Evolutionary conservation across 2,329 filamentous ascomycete species (phyloP), one percentile per base, ranked within the genome.

Genomic region (Fusarium pseudonygamai): DNA sequence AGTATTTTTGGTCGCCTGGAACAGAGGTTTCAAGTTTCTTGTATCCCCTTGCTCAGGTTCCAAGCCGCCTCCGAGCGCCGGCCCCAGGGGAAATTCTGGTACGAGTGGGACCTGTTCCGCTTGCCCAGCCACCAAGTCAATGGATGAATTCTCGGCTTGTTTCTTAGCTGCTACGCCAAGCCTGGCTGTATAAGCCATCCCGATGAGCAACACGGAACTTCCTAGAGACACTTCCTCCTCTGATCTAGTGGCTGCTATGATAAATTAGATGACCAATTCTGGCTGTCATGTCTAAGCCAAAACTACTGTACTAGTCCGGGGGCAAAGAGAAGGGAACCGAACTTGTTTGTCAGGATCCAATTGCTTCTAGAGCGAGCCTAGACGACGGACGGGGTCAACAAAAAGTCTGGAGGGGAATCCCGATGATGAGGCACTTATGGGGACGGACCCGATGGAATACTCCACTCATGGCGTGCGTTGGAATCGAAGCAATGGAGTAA

Each of bases 391-490:
- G 20, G 20, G 24, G 34, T 28, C 50, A 55, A 55, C 50, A 42
- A 55, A 42, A 60, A 53, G 43, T 60, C 45, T 46, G 43, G 47
- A 71, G 45, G 63, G 26, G 56, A 67, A 60, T 50, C 62, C 71
- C 67, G 71, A 73, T 74, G 58, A 55, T 71, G 71, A 68, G 71
- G 71, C 66, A 73, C 60, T 69, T 63, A 72, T 69, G 73, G 73
- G 60, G 65, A 72, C 62, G 34, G 59, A 72, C 30, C 64, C 62
- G 69, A 63, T 65, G 63, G 42, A 34, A 66, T 50, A 57, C 60
- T 75, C 75, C 75, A 77, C 75, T 59, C 60, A 43, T 77, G 72
- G 75, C 72, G 75, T 77, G 75, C 42, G 24, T 50, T 55, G 32
- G 18, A 36, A 52, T 52, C 18, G 49, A 52, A 52, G 30, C n/a